Conservation (phyloP, 495 filamentous ascomycete genomes). For the Aspergillus nanangensis region DNA sequence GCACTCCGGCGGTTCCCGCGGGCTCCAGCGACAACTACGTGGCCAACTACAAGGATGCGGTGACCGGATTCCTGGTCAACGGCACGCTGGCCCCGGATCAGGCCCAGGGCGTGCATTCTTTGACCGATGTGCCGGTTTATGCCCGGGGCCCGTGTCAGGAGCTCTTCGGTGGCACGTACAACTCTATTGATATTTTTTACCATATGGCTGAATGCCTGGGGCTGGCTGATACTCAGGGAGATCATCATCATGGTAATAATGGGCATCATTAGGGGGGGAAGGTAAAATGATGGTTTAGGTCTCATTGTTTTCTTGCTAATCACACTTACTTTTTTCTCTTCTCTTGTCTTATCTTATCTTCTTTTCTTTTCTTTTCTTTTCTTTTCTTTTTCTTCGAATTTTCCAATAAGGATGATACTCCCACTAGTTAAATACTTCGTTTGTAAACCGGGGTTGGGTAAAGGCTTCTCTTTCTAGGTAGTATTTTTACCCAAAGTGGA, state of each 20-base stretch:
- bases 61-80: conserved; percentile 62
- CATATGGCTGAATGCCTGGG: conserved; percentile 67
- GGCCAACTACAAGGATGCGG: conserved; percentile 57
- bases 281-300: background rate
- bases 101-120: conserved; percentile 61
- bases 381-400: background rate
- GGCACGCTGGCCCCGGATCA: conserved; percentile 58
- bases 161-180: conserved; percentile 62
- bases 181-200: conserved; percentile 68
- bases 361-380: background rate
- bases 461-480: too few species aligned
- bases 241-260: background rate
- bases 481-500: too few species aligned
- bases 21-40: conserved; percentile 42
- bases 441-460: too few species aligned
- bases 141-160: conserved; percentile 70
- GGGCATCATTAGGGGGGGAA: background rate
- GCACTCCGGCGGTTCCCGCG: conserved; percentile 51
- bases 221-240: conserved; percentile 31
- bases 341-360: background rate
- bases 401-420: too few species aligned
- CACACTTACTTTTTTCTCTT: background rate
- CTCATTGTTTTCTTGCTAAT: background rate
- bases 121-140: conserved; percentile 74
- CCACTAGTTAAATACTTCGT: too few species aligned